Conservation (phyloP, 176 grass and related monocot genomes). For the Triticum dicoccoides region DNA sequence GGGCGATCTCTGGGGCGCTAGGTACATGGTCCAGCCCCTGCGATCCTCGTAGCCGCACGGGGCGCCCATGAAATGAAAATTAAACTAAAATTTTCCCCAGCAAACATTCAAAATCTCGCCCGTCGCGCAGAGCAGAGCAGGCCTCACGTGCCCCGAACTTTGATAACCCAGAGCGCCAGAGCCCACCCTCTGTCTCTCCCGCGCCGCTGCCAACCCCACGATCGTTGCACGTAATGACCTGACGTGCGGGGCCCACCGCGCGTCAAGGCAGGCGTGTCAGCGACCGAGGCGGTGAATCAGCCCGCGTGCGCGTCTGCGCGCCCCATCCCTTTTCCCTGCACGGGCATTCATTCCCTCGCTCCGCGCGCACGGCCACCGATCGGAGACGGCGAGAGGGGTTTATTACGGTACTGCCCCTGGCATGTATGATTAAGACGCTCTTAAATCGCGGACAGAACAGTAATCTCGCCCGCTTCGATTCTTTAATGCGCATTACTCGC, state of each 20-base stretch:
- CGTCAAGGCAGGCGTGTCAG: neutral
- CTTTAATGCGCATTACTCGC: slow-evolving; percentile 27
- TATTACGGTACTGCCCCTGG: neutral
- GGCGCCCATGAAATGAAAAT: too few relatives aligned
- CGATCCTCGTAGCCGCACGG: slow-evolving; percentile 1
- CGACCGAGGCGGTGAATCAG: neutral
- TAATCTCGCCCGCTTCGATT: neutral
- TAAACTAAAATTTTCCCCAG: neutral
- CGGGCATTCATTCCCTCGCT: slow-evolving; percentile 41
- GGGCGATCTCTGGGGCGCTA: neutral
- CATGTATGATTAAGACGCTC: neutral
- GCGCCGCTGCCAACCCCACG: neutral
- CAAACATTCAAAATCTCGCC: slow-evolving; percentile 28
- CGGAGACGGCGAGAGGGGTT: fast-evolving
- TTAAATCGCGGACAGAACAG: neutral
- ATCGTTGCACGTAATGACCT: neutral
- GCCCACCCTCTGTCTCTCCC: neutral
- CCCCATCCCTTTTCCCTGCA: neutral
- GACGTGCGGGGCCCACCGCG: neutral
- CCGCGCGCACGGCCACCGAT: slow-evolving; percentile 9
- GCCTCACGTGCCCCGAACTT: slow-evolving; percentile 31
- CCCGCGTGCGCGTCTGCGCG: neutral
- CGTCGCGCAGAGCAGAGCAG: neutral
- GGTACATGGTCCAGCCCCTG: slow-evolving; percentile 6
- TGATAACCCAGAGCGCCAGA: neutral